Evolutionary conservation across 768 basidiomycete genomes (phyloP).

Genomic region (Pluteus cervinus): DNA sequence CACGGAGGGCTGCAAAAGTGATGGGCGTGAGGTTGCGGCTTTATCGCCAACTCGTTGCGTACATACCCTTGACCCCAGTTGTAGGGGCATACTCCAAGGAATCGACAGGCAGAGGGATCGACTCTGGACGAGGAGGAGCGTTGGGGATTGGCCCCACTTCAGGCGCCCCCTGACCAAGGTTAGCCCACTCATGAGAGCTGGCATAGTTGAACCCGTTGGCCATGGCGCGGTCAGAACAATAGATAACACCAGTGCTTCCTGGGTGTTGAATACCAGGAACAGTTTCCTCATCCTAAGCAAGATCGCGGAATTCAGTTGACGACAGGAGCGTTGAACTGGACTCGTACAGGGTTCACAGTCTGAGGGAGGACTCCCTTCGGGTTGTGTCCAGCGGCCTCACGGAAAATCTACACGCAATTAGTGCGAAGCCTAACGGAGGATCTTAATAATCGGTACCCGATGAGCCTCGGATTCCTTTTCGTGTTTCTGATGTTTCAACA

Average conservation of each 20-base stretch:
- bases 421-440: slow-evolving; percentile 6
- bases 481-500: slow-evolving; percentile 59
- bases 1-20: slow-evolving; percentile 53
- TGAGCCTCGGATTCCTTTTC: slow-evolving; percentile 89
- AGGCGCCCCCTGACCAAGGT: slow-evolving; percentile 89
- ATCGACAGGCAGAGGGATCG: slow-evolving; percentile 62
- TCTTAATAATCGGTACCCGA: slow-evolving; percentile 39
- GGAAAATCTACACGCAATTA: slow-evolving; percentile 53
- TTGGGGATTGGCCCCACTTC: slow-evolving; percentile 83
- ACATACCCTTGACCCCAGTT: slow-evolving; percentile 76
- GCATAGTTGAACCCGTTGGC: slow-evolving; percentile 89
- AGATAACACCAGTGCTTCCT: slow-evolving; percentile 59
- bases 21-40: background rate
- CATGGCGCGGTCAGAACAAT: slow-evolving; percentile 92
- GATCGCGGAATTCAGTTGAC: slow-evolving; percentile 4
- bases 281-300: slow-evolving; percentile 75
- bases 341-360: slow-evolving; percentile 61
- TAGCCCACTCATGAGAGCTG: slow-evolving; percentile 75
- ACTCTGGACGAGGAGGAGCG: slow-evolving; percentile 58
- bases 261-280: slow-evolving; percentile 85
- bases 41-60: too few species aligned
- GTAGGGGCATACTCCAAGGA: slow-evolving; percentile 90
- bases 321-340: background rate
- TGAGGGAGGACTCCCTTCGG: slow-evolving; percentile 61
- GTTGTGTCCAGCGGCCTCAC: slow-evolving; percentile 64